These are phyloP conservation scores for Arthrobotrys iridis DNA, from an alignment of 2,329 filamentous ascomycete genomes.

Conservation along the genomic window DNA sequence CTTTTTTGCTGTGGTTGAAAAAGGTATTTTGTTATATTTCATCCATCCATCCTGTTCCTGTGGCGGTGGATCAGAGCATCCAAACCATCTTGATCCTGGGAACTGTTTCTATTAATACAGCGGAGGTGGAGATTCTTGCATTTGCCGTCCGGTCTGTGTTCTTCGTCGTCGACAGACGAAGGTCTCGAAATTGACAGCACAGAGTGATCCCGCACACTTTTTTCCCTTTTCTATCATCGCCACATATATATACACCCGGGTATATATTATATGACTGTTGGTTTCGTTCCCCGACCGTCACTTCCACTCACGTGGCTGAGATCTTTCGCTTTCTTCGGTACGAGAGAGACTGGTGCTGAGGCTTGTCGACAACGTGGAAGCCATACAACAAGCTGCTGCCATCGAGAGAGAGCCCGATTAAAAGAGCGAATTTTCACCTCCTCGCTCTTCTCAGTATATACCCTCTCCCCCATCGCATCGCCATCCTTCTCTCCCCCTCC, in stretches of 20 bases:
- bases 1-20: neutral
- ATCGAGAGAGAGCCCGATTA: neutral
- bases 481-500: neutral
- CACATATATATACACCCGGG: too few relatives aligned
- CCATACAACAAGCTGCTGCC: neutral
- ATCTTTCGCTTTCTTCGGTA: too few relatives aligned
- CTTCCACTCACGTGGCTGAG: neutral
- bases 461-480: neutral
- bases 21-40: conserved; percentile 2
- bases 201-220: neutral
- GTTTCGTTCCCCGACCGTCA: neutral
- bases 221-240: too few relatives aligned
- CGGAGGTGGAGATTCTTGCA: neutral
- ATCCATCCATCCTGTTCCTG: neutral
- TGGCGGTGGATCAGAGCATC: conserved; percentile 15
- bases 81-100: neutral
- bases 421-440: conserved; percentile 28
- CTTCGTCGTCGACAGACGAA: neutral
- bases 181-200: conserved; percentile 6
- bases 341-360: neutral
- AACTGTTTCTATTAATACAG: conserved; percentile 15
- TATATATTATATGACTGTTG: neutral
- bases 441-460: conserved; percentile 5
- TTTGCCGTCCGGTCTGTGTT: conserved; percentile 1
- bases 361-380: conserved; percentile 8